Evolutionary conservation across 1,139 yeast genomes (phyloP).

Genomic region (Blastobotrys serpentis): DNA sequence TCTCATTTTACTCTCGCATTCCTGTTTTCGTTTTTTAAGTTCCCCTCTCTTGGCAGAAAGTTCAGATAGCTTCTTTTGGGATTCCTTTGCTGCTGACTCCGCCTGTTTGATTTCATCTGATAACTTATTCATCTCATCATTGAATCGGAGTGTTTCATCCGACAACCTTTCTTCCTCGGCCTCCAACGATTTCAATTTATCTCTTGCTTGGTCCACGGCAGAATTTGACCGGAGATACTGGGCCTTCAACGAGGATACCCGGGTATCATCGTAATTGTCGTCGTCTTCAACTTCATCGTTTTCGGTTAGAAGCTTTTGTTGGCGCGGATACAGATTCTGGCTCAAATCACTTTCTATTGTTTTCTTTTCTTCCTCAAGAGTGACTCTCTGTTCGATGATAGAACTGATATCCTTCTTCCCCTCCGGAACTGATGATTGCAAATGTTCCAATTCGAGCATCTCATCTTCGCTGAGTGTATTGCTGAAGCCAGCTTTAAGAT

Average conservation of each 20-base stretch:
- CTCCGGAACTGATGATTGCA: constrained; percentile 8
- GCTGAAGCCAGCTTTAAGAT: constrained; percentile 55
- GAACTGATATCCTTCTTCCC: constrained; percentile 5
- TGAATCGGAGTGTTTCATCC: constrained; percentile 4
- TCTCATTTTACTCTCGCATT: constrained; percentile 68
- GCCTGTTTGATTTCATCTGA: constrained; percentile 9
- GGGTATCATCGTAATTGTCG: constrained; percentile 13
- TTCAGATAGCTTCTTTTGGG: constrained; percentile 9
- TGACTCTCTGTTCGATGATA: constrained; percentile 5
- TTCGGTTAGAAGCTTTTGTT: constrained; percentile 36
- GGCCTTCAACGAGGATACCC: not conserved
- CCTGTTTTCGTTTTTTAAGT: constrained; percentile 65
- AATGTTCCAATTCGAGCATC: constrained; percentile 41
- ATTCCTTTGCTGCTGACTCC: constrained; percentile 7
- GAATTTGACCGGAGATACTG: constrained; percentile 1
- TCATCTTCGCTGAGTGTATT: constrained; percentile 53
- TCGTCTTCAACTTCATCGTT: constrained; percentile 19
- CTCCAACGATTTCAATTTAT: constrained; percentile 2
- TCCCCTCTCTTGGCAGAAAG: constrained; percentile 5
- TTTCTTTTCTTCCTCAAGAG: constrained; percentile 4
- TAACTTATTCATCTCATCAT: constrained; percentile 5
- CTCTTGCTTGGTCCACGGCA: constrained; percentile 2
- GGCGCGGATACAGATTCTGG: constrained; percentile 52
- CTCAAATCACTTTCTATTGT: constrained; percentile 44
- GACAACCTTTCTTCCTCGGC: constrained; percentile 3